Evolutionary conservation across 371 early-diverging fungal species (phyloP), one percentile per base, ranked within the genome.

Genomic region (Mucor racemosus): DNA sequence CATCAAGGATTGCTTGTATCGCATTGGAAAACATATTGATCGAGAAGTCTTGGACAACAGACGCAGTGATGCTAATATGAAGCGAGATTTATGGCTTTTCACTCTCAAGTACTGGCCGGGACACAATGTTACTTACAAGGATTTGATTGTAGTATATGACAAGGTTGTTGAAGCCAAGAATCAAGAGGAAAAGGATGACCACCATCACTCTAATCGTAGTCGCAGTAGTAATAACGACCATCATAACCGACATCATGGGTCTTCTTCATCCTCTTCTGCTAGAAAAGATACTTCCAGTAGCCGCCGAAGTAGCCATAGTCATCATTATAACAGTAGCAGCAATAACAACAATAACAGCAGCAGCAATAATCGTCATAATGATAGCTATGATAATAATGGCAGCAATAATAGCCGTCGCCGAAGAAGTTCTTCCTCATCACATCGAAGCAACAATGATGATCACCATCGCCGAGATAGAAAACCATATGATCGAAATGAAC

Each of bases 21-120:
- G 66, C 15, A 88, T 92, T 60, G 94, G 92, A 13, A 74, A 79
- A 13, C 86, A 86, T 36, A 90, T 93, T 58, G 75, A 78, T 6
- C 66, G 77, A 7, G 67, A 81, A 14, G 62, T 82, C 4, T 31
- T 10, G 5, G n/a, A 26, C 0, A 35, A 58, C 9, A 5, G 36
- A 14, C 60, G 39, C 31, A 40, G 53, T 53, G 66, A 63, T 5
- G 13, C 48, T 21, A 44, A 65, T 39, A 40, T 69, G 19, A 71
- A 73, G 21, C 61, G 71, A 31, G 81, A 86, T 54, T 67, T 90
- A 39, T 90, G 90, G 90, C 70, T 81, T 55, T 89, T 85, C 71
- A 88, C 88, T 8, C 82, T 80, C 15, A 79, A 80, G 53, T 90
- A 84, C 59, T 92, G 91, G 90, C 88, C 88, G 13, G 78, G 76